Evolutionary conservation across 108 stramenopile species (phyloP), one percentile per base, ranked within the genome.

Genomic region (Skeletonema costatum): DNA sequence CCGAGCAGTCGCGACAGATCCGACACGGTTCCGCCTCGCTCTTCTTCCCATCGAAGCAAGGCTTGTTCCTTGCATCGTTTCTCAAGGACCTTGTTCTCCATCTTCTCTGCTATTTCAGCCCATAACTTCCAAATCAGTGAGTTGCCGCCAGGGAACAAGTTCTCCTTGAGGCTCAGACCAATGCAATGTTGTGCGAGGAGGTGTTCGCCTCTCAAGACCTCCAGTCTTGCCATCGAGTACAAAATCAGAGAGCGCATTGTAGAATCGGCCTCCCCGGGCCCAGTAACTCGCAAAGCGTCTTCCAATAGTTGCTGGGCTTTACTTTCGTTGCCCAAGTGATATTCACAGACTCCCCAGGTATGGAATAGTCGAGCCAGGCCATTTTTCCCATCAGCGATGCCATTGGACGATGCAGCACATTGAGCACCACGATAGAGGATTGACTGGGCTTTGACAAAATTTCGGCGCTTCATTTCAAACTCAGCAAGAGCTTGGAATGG

Each of bases 321-420:
- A 33, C 67, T 66, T 31, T 83, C 32, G 41, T 89, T 84, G 39
- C 73, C 82, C 16, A 92, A 75, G 51, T 91, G 86, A 81, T 88
- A 94, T 71, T 94, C 91, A 53, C 87, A 88, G 9, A 92, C 73
- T 17, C 89, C 93, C 91, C 91, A 91, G 10, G 86, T 80, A 50
- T 89, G 85, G 44, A 71, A 87, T 7, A 92, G 77, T 25, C 71
- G 21, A 0, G 91, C 88, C 50, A 92, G 39, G 5, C 79, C 87
- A 38, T 38, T 76, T 39, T 72, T 75, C 13, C 75, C 76, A 41
- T 68, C 77, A 29, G 62, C 50, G 12, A 29, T 32, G 38, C 36
- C 50, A 32, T 74, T 67, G 7, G 70, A 75, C 8, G 71, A 76
- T 16, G 68, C 36, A 2, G 85, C 59, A 5, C 66, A 70, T 58